Evolutionary conservation across 306 rosid genomes (phyloP).

Genomic region (Citrullus amarus): DNA sequence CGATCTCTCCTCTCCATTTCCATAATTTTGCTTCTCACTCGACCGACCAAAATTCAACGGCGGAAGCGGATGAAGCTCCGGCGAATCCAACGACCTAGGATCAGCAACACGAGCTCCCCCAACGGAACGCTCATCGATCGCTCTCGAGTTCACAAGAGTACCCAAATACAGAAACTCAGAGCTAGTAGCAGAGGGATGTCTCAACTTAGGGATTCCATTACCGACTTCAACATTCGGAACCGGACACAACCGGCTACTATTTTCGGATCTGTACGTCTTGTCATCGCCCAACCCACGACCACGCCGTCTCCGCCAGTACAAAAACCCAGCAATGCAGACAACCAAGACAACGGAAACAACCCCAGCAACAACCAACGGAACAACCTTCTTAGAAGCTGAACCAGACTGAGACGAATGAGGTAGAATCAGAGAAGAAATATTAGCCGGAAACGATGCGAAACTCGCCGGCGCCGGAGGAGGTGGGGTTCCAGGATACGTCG

Average conservation of each 20-base stretch:
- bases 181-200: slow-evolving; percentile 37
- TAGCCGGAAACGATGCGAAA: slow-evolving; percentile 80
- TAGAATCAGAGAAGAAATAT: slow-evolving; percentile 69
- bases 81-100: slow-evolving; percentile 36
- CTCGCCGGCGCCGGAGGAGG: slow-evolving; percentile 61
- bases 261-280: slow-evolving; percentile 64
- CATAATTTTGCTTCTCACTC: background rate
- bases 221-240: slow-evolving; percentile 16
- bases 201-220: slow-evolving; percentile 21
- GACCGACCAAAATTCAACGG: slow-evolving; percentile 25
- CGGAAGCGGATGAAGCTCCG: slow-evolving; percentile 51
- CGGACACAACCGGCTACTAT: slow-evolving; percentile 42
- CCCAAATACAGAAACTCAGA: slow-evolving; percentile 92
- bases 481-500: slow-evolving; percentile 39
- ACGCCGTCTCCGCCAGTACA: slow-evolving; percentile 36
- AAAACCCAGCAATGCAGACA: slow-evolving; percentile 21
- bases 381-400: slow-evolving; percentile 28
- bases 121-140: slow-evolving; percentile 30
- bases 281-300: slow-evolving; percentile 27
- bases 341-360: slow-evolving; percentile 25
- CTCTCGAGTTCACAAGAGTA: slow-evolving; percentile 57
- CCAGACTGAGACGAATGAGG: slow-evolving; percentile 34
- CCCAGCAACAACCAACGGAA: slow-evolving; percentile 33
- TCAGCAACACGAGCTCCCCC: slow-evolving; percentile 10
- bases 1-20: slow-evolving; percentile 16